Percentiles rank a stretch among this genome's conserved stretches.
Evolutionary conservation across 2,329 filamentous ascomycete species (phyloP).

Genomic region (Aspergillus felis): DNA sequence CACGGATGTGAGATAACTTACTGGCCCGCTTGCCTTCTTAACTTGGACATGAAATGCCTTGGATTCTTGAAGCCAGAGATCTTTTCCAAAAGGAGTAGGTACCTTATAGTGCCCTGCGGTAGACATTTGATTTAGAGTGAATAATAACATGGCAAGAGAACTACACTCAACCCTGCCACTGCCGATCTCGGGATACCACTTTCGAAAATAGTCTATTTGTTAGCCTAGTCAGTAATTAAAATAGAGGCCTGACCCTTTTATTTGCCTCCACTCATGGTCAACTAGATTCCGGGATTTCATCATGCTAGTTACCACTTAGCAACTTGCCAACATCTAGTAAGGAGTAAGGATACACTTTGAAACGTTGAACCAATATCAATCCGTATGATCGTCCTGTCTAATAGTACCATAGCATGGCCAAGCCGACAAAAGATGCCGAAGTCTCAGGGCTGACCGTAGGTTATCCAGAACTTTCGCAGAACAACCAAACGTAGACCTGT

Average conservation of each 20-base stretch:
- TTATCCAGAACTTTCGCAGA: too few relatives aligned
- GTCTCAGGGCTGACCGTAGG: too few relatives aligned
- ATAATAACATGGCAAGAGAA: neutral
- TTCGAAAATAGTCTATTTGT: slow-evolving; percentile 3
- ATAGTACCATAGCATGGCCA: neutral
- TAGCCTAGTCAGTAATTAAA: neutral
- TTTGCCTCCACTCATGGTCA: neutral
- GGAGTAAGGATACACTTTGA: neutral
- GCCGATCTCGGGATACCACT: slow-evolving; percentile 26
- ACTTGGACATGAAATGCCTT: too few relatives aligned
- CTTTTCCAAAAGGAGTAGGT: neutral
- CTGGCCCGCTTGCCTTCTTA: neutral
- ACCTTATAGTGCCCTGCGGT: too few relatives aligned
- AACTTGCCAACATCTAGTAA: neutral
- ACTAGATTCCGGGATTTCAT: neutral
- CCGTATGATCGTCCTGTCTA: neutral
- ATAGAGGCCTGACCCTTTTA: slow-evolving; percentile 17
- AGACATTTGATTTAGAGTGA: neutral
- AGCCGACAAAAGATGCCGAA: neutral
- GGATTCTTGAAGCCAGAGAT: neutral
- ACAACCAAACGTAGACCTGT: neutral
- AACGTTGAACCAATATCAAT: neutral
- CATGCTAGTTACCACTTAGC: neutral
- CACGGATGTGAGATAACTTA: neutral
- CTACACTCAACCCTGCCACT: slow-evolving; percentile 18